Conservation (phyloP, 2,329 filamentous ascomycete species). For the Teratosphaeria epicoccoides region DNA sequence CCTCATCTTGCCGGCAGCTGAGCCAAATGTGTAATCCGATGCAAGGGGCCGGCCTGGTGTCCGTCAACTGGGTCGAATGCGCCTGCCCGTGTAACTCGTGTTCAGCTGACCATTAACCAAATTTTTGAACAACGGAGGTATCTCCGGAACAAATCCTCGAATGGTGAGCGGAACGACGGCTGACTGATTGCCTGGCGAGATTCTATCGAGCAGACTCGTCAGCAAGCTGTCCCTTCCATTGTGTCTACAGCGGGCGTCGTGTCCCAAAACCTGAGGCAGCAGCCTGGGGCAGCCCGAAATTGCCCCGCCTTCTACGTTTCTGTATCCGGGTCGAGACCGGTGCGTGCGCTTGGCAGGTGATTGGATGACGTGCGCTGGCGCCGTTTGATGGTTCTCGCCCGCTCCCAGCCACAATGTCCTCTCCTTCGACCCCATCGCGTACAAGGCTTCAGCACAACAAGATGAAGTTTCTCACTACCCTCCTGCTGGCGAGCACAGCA, state of each 20-base stretch:
- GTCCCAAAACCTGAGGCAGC: neutral
- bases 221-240: neutral
- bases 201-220: neutral
- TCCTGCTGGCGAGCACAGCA: conserved; percentile 21
- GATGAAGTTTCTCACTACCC: conserved; percentile 24
- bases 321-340: neutral
- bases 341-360: neutral
- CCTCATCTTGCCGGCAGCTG: conserved; percentile 36
- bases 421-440: neutral
- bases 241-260: neutral
- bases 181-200: too few relatives aligned
- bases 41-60: conserved; percentile 19
- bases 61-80: conserved; percentile 3
- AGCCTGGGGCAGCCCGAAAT: too few relatives aligned
- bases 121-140: neutral
- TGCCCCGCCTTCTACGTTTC: neutral
- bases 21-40: conserved; percentile 8
- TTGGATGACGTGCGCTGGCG: conserved; percentile 1
- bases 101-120: neutral
- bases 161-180: neutral
- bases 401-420: neutral
- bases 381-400: neutral
- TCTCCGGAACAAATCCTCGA: neutral
- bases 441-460: neutral
- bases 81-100: neutral